These are phyloP conservation scores for Termitomyces titanicus DNA, from an alignment of 768 basidiomycete genomes.

Conservation along the genomic window DNA sequence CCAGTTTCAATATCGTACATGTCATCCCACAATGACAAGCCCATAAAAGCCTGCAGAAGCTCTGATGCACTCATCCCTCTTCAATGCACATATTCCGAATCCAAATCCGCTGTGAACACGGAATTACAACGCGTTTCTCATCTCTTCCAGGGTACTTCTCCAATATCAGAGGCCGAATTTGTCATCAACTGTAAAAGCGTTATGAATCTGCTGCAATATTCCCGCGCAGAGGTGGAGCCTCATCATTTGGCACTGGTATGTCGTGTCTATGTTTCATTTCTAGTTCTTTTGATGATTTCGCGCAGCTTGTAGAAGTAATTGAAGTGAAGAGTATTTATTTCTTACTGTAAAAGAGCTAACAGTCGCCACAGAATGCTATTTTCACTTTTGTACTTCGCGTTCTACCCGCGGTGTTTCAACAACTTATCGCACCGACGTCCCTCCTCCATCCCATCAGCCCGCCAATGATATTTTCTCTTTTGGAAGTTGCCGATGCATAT, in stretches of 20 bases:
- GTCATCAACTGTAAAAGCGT: conserved; percentile 15
- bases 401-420: conserved; percentile 13
- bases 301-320: conserved; percentile 15
- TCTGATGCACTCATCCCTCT: not conserved
- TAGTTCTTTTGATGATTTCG: not conserved
- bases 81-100: not conserved
- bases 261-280: not conserved
- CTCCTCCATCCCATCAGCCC: conserved; percentile 13
- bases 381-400: conserved; percentile 17
- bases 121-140: conserved; percentile 12
- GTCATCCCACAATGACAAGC: not conserved
- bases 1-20: not conserved
- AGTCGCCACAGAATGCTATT: conserved; percentile 9
- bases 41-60: not conserved
- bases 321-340: conserved; percentile 6
- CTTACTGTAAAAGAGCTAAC: not conserved
- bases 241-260: conserved; percentile 9
- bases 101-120: not conserved
- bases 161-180: conserved; percentile 18
- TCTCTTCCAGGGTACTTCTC: conserved; percentile 5
- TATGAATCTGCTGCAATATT: conserved; percentile 11
- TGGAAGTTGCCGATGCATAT: conserved; percentile 11
- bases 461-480: conserved; percentile 14
- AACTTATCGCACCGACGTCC: conserved; percentile 6
- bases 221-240: conserved; percentile 1